Base-by-base conservation (phyloP, 345 rosid genomes). In the Gynandropsis gynandra region DNA sequence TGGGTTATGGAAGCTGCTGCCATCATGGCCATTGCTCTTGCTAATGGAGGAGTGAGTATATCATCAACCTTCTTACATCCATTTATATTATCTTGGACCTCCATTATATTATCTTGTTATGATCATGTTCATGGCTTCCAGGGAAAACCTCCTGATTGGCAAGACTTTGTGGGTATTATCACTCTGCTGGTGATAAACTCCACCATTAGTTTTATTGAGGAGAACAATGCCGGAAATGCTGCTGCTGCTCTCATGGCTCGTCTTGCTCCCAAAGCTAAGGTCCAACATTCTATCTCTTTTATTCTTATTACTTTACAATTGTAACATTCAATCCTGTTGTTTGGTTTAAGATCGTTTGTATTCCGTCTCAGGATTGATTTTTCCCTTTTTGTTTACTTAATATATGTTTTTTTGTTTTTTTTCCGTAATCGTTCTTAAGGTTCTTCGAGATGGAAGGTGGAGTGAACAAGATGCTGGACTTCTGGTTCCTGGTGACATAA, bases 1-100 rank as follows among this genome's bases (percentile, higher is more conserved):
- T 90, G 96, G 98, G 98, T 90, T 48, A 90, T 90, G 96, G 98
- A 90, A 69, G 95, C 95, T 62, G 98, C 98, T 59, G 98, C 98
- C 29, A 74, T 90, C 42, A 90, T 90, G 98, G 96, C 98, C 44
- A 87, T 90, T 77, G 95, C 89, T 52, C 95, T 90, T 74, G 98
- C 98, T 45, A 90, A 90, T 59, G 98, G 96, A 79, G 98, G 98
- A 74, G 96, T 84, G 59, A 76, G 93, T 34, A 46, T 21, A 8
- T 16, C 49, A 51, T n/a, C 19, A 32, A 12, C 54, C 39, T 46
- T 45, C 24, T 27, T 46, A n/a, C 21, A 52, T 44, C 24, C 21
- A 40, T 7, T 13, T 47, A 13, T 14, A 0, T 11, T 57, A 32
- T 15, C 21, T 47, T 35, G 11, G 9, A 11, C 43, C n/a, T 21